Evolutionary conservation across 2,329 filamentous ascomycete genomes (phyloP).

Genomic region (Aureobasidium subglaciale): DNA sequence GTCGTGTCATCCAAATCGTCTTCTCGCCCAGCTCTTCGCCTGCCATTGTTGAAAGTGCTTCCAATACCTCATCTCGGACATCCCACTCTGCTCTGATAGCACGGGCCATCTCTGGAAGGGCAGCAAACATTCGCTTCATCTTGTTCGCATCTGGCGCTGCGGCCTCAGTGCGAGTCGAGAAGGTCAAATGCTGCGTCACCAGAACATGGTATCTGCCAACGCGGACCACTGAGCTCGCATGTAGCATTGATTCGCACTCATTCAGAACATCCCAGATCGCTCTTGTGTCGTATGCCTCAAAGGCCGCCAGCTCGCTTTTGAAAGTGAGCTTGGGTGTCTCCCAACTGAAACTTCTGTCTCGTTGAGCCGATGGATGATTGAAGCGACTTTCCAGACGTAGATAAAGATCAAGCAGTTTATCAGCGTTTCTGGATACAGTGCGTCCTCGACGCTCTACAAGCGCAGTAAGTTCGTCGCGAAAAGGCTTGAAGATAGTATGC

Average conservation of each 20-base stretch:
- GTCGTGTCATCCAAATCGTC: neutral
- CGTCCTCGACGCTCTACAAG: neutral
- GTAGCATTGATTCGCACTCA: slow-evolving; percentile 1
- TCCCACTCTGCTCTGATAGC: neutral
- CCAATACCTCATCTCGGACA: neutral
- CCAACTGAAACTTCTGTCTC: neutral
- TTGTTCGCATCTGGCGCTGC: slow-evolving; percentile 1
- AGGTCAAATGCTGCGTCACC: neutral
- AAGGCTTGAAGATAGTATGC: neutral
- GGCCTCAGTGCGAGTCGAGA: neutral
- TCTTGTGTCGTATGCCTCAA: neutral
- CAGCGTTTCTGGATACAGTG: neutral
- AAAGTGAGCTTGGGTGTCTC: neutral
- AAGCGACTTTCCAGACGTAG: neutral
- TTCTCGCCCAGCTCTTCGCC: neutral
- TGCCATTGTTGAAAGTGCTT: neutral
- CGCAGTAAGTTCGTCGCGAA: neutral
- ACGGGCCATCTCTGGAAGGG: slow-evolving; percentile 2
- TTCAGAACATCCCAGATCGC: neutral
- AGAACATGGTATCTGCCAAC: slow-evolving; percentile 6
- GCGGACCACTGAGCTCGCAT: neutral
- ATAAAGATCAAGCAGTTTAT: neutral
- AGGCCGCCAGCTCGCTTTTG: neutral
- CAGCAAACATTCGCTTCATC: slow-evolving; percentile 9
- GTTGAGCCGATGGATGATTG: neutral